Base-by-base conservation (phyloP, 1,284 basidiomycete species). In the Sutorius eximius region DNA sequence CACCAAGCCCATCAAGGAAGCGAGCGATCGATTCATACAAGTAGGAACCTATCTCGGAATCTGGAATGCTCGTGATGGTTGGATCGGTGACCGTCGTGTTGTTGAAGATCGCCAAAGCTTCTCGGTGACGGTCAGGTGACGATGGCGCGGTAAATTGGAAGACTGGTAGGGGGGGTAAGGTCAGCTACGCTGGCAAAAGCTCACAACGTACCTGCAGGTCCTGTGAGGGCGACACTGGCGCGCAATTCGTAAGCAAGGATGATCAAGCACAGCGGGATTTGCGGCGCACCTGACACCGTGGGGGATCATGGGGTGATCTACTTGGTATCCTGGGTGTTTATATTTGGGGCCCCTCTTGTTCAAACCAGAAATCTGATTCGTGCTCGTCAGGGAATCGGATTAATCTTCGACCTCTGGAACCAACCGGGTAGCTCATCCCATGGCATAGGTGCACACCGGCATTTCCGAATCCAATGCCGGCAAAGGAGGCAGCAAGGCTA, bases 401-500 rank as follows among this genome's bases (percentile, higher is more conserved):
- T 5, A 41, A 10, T 22, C 56, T 46, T 46, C 34, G 36, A 59
- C 48, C 32, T 49, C 24, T 22, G 16, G 27, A 34, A 71, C 82
- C 57, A 68, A 88, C 87, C 4, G 89, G 89, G 61, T 90, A 92
- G 63, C 89, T 90, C 76, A 92, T 90, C 41, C 89, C 92, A 66
- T 93, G 92, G 64, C 91, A 95, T 57, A 95, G 73, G 72, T 95
- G 93, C 6, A 97, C 94, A 32, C 95, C 95, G 20, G 89, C 95
- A 67, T 96, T 97, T 36, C 95, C 95, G 65, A 98, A 98, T 0
- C 95, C 95, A 56, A 97, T 96, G 45, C 95, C 95, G 57, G 95
- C 95, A 59, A 94, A 93, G 8, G 91, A 91, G n/a, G 91, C 81
- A 1, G 92, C 91, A 51, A 95, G 75, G 40, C 90, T 92, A 59